A percentile compares a stretch with the other conserved stretches of the same genome.
Conservation (phyloP, 805 yeast species). For the Suhomyces xylopsoci region DNA sequence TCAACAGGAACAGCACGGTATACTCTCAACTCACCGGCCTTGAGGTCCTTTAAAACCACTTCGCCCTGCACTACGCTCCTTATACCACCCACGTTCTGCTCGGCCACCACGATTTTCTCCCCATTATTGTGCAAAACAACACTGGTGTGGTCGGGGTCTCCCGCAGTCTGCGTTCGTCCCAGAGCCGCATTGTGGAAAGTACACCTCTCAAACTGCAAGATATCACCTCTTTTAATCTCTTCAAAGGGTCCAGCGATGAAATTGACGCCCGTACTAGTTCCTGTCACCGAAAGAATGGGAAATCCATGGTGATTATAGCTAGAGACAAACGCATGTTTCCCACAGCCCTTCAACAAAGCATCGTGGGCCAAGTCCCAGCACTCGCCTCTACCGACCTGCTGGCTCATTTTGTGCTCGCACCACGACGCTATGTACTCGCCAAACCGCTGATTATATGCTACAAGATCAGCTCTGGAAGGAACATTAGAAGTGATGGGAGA, state of each 20-base stretch:
- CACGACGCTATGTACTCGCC: constrained; percentile 56
- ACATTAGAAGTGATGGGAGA: constrained; percentile 38
- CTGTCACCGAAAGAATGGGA: constrained; percentile 32
- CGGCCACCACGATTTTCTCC: constrained; percentile 36
- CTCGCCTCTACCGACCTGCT: constrained; percentile 53
- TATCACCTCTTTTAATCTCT: constrained; percentile 52
- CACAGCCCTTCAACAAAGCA: constrained; percentile 53
- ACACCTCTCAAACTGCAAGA: constrained; percentile 46
- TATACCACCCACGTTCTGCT: constrained; percentile 49
- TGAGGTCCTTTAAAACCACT: constrained; percentile 33
- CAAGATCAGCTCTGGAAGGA: constrained; percentile 31
- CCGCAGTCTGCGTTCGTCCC: constrained; percentile 38
- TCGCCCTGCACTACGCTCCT: constrained; percentile 40
- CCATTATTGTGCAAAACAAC: constrained; percentile 29
- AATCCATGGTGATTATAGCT: constrained; percentile 47
- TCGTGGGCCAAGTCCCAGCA: constrained; percentile 61
- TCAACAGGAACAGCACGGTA: constrained; percentile 47
- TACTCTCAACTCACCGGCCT: constrained; percentile 42
- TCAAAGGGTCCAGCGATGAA: constrained; percentile 29
- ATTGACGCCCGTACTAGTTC: constrained; percentile 11
- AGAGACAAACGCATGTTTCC: constrained; percentile 55
- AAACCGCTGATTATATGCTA: constrained; percentile 33
- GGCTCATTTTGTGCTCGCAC: constrained; percentile 49
- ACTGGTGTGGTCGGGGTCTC: constrained; percentile 54
- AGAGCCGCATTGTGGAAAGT: constrained; percentile 34